Evolutionary conservation across 2,329 filamentous ascomycete species (phyloP), one percentile per base, ranked within the genome.

Genomic region (Alternaria solani): DNA sequence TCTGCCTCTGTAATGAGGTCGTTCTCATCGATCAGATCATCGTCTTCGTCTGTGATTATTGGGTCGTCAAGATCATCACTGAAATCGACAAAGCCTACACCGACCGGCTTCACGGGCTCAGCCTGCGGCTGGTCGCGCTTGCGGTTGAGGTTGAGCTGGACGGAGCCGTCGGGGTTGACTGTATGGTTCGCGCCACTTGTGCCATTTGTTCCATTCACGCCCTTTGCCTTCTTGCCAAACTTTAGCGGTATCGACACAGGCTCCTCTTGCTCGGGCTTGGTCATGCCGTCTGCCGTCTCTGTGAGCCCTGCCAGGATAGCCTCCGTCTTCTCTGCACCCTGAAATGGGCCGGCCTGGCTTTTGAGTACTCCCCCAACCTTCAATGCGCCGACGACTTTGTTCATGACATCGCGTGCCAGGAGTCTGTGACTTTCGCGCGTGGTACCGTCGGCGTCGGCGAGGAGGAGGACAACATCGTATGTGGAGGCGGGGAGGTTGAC

Each of bases 1-100:
- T 99, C 94, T 63, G 93, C 92, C 72, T 94, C 93, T 3, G 90
- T 92, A 69, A 99, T 83, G 32, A 99, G 83, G 9, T 88, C 89
- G 72, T 97, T 91, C 78, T 98, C 95, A 74, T 98, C 93, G 68
- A 99, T 95, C 55, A 96, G 81, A 56, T 96, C 94, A 65, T 96
- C 93, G 69, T 93, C 91, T 62, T 86, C 86, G 54, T 84, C 84
- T 34, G 78, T 81, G 59, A 81, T 86, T 73, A 80, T 72, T n/a
- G 74, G 81, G 60, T 81, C 80, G 63, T 83, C 84, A 57, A 89
- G 83, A 65, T 92, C 88, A 66, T 90, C 87, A 65, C 84, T 85
- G 62, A 89, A 86, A 71, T 91, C 88, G 38, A 91, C 86, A 66
- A 78, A 78, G 55, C 76, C 76, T n/a, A 78, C 75, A 11, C 74